phyloP scores from a whole-genome alignment of 148 eudicot genomes.

The Rhododendron henanense region DNA sequence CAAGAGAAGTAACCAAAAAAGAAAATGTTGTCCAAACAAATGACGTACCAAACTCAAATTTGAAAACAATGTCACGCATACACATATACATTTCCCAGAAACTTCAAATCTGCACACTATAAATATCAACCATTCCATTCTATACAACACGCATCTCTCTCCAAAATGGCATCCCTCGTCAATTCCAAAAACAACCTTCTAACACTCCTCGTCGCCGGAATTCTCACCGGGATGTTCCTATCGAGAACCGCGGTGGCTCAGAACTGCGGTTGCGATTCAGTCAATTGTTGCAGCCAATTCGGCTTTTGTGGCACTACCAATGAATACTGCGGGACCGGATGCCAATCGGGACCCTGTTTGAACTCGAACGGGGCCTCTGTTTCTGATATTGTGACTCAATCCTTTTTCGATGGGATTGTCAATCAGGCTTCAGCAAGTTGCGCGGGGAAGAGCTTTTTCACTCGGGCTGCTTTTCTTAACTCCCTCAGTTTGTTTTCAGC shows the following conservation, averaged over 20 bases:
- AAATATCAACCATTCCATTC: no score
- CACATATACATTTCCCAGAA: no score
- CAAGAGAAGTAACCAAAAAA: no score
- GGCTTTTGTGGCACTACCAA: conserved; percentile 14
- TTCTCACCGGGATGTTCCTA: conserved; percentile 11
- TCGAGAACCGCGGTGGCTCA: conserved; percentile 21
- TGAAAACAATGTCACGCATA: no score
- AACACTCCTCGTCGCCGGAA: conserved; percentile 2
- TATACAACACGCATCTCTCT: no score
- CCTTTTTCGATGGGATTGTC: conserved; percentile 48
- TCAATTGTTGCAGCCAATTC: conserved; percentile 20
- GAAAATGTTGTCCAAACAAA: no score
- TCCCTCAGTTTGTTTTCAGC: conserved; percentile 22
- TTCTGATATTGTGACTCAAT: conserved; percentile 33
- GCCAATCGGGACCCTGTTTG: conserved; percentile 24
- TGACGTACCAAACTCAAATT: no score
- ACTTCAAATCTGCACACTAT: no score
- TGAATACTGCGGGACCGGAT: conserved; percentile 16
- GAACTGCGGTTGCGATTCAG: conserved; percentile 34
- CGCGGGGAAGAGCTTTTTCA: conserved; percentile 53
- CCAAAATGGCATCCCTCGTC: no score
- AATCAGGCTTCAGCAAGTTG: conserved; percentile 29
- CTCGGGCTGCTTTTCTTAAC: conserved; percentile 36
- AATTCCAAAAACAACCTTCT: not conserved
- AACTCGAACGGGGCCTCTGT: conserved; percentile 29